These are phyloP conservation scores for Margaritispora aquatica DNA, from an alignment of 495 filamentous ascomycete genomes.

Conservation along the genomic window DNA sequence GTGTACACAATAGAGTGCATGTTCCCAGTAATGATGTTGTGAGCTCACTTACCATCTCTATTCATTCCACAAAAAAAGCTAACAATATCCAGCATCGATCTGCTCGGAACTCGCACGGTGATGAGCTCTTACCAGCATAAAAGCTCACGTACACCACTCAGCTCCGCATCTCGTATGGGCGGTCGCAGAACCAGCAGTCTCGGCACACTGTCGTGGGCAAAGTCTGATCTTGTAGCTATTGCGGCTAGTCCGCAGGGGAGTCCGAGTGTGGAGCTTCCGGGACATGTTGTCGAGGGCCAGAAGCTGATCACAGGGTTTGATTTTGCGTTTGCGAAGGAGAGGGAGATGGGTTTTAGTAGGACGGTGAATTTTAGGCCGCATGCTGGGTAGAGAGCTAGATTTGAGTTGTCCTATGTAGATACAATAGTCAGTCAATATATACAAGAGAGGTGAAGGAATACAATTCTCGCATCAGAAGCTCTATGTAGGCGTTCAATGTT, in stretches of 20 bases:
- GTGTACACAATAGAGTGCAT: conserved; percentile 31
- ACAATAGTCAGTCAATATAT: too few species aligned
- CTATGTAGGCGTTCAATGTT: too few species aligned
- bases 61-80: neutral
- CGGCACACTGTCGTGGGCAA: neutral
- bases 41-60: conserved; percentile 2
- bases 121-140: neutral
- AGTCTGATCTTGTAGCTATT: too few species aligned
- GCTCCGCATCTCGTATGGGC: neutral
- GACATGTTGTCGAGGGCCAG: neutral
- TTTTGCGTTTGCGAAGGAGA: neutral
- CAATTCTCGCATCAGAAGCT: too few species aligned
- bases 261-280: neutral
- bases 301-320: neutral
- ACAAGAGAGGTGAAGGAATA: neutral
- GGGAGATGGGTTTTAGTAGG: neutral
- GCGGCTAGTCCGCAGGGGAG: neutral
- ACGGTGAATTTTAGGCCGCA: neutral
- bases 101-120: conserved; percentile 15
- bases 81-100: conserved; percentile 19
- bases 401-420: too few species aligned
- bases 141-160: neutral
- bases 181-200: neutral
- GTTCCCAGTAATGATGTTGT: conserved; percentile 32
- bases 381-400: too few species aligned